phyloP scores from a whole-genome alignment of 106 monocot genomes.

The Dendrobium officinale region DNA sequence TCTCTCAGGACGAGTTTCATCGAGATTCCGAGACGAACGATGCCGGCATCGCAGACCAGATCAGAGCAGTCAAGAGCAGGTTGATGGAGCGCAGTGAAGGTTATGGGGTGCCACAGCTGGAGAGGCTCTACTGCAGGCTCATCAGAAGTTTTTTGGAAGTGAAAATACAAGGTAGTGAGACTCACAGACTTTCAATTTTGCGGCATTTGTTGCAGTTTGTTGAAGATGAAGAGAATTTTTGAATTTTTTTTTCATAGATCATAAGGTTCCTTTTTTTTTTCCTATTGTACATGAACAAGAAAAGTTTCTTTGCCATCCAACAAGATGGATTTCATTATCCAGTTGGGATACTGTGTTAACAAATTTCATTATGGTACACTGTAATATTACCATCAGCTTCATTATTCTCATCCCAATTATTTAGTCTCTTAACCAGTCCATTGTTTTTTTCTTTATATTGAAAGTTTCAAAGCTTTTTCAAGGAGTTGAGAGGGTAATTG shows the following conservation, averaged over 20 bases:
- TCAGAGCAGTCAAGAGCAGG: conserved; percentile 28
- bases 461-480: no score
- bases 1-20: neutral
- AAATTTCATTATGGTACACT: no score
- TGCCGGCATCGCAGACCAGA: conserved; percentile 38
- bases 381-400: no score
- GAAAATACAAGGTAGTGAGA: conserved; percentile 32
- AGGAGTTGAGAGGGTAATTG: no score
- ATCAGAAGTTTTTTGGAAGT: conserved; percentile 43
- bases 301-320: neutral
- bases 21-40: conserved; percentile 14
- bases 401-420: no score
- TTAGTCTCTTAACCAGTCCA: no score
- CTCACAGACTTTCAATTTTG: conserved; percentile 49
- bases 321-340: neutral
- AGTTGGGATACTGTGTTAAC: neutral
- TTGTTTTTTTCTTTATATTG: no score
- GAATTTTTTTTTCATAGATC: conserved; percentile 10
- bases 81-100: conserved; percentile 43
- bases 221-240: conserved; percentile 70
- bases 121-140: conserved; percentile 70
- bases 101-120: conserved; percentile 71
- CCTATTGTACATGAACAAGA: conserved; percentile 1
- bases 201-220: conserved; percentile 62
- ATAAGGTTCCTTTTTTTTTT: neutral